Base-by-base conservation (phyloP, 2,329 filamentous ascomycete genomes). In the Hawksworthiomyces lignivorus region DNA sequence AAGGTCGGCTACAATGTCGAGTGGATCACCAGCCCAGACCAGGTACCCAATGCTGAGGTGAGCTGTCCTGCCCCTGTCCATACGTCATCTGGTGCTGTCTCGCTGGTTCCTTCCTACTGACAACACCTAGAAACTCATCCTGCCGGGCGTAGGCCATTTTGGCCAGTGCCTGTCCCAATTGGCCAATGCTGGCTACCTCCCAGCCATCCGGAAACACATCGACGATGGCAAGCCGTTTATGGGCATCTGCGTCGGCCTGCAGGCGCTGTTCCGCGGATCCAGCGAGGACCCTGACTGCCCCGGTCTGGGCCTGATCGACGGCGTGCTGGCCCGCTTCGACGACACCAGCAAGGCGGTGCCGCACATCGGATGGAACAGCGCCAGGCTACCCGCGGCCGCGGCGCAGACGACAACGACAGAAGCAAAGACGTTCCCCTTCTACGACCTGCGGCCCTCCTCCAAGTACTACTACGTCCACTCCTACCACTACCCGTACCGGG, bases 401-500 rank as follows among this genome's bases (percentile, higher is more conserved):
- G 17, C 36, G 1, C 18, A 33, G 12, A 8, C 34, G 9, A 10
- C 26, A 17, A 6, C 22, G 11, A 19, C 36, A 3, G 5, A 28
- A 4, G 5, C 36, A n/a, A 9, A 30, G 18, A 17, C 36, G 14
- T 37, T 6, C 19, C n/a, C 36, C 52, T 75, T 97, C 44, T 96
- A 90, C 61, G 88, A 84, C 44, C 66, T 98, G 41, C 70, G 76
- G 21, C 81, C 86, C 1, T 73, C 74, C 40, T 94, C 86, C 58
- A 98, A 97, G 63, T 98, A 98, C 70, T 98, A 98, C 68, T 98
- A 98, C 59, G 90, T 98, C 43, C 92, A 98, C 70, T 89, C 87
- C 3, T 98, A 92, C 65, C 89, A 88, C 44, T 82, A 80, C 20
- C 82, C 82, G 4, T 95, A 96, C 60, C 65, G 66, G 39, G 64